Conservation (phyloP, 306 rosid genomes). For the Rubus idaeus region DNA sequence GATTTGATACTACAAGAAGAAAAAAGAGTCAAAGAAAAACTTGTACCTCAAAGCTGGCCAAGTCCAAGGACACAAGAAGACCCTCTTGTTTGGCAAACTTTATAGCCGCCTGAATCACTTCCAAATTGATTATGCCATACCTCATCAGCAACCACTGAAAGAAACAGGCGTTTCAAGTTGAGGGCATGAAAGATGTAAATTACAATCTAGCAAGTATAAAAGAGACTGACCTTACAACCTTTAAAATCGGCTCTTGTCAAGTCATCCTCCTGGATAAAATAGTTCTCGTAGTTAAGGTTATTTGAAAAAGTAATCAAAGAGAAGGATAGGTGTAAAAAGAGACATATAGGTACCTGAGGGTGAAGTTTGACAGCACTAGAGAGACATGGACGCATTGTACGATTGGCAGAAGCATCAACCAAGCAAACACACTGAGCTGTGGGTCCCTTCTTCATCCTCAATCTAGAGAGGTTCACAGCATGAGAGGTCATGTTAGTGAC, state of each 20-base stretch:
- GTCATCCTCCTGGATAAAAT: conserved; percentile 61
- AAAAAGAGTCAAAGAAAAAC: not conserved
- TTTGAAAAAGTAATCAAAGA: not conserved
- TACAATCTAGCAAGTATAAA: not conserved
- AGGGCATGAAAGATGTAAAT: not conserved
- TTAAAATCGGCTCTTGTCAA: conserved; percentile 73
- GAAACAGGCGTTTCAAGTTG: conserved; percentile 22
- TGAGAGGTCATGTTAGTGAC: conserved; percentile 68
- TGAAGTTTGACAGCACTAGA: conserved; percentile 83
- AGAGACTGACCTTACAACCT: conserved; percentile 75
- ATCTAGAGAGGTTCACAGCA: conserved; percentile 68
- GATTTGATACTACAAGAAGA: conserved; percentile 1
- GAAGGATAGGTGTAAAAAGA: not conserved
- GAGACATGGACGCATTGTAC: conserved; percentile 96
- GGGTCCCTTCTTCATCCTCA: conserved; percentile 68
- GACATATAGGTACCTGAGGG: conserved; percentile 54
- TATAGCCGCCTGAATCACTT: conserved; percentile 81
- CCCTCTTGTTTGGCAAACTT: conserved; percentile 83
- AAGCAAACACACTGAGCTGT: conserved; percentile 99
- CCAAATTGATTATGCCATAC: conserved; percentile 67
- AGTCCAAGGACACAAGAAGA: conserved; percentile 81
- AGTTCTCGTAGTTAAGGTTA: not conserved
- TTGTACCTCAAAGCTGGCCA: conserved; percentile 99
- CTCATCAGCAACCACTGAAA: conserved; percentile 93
- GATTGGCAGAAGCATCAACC: conserved; percentile 79